Evolutionary conservation across 495 filamentous ascomycete genomes (phyloP), one percentile per base, ranked within the genome.

Genomic region (Xylaria venustula): DNA sequence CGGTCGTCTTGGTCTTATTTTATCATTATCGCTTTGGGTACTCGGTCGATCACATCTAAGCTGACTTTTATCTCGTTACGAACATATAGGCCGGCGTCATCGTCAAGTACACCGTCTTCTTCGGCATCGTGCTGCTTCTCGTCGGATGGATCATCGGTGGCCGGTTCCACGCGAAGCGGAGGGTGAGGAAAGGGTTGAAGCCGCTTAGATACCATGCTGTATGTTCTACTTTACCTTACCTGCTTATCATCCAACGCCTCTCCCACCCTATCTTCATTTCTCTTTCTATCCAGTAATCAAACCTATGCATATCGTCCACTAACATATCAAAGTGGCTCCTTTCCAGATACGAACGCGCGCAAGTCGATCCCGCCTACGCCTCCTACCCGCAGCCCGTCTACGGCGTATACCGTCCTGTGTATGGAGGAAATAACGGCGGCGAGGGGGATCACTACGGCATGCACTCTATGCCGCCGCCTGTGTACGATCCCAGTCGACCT

Each of bases 201-300:
- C 88, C 89, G 7, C 72, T 91, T 44, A 67, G 61, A 30, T 92
- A 91, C 71, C 89, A 93, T 70, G 76, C 84, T 65, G 88, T 91
- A 79, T 20, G 80, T 68, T 44, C 20, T 36, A 47, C 17, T 23
- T 17, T 28, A 22, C 8, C n/a, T n/a, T n/a, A n/a, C n/a, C n/a
- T n/a, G n/a, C n/a, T n/a, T n/a, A n/a, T n/a, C n/a, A n/a, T n/a
- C n/a, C n/a, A n/a, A n/a, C n/a, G n/a, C n/a, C 23, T 46, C 26
- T 19, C 40, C 26, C 3, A 11, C 19, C 23, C 22, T 3, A 7
- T 42, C 55, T 30, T 22, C 37, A 34, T 15, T 20, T 37, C n/a
- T 30, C 20, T 1, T 7, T 34, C 5, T 9, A 6, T 7, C 26
- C 17, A 28, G 41, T 32, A 15, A 11, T 19, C 19, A 2, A n/a